These are phyloP conservation scores for Lobulomyces angularis DNA, from an alignment of 192 early-diverging fungal genomes.

Conservation along the genomic window DNA sequence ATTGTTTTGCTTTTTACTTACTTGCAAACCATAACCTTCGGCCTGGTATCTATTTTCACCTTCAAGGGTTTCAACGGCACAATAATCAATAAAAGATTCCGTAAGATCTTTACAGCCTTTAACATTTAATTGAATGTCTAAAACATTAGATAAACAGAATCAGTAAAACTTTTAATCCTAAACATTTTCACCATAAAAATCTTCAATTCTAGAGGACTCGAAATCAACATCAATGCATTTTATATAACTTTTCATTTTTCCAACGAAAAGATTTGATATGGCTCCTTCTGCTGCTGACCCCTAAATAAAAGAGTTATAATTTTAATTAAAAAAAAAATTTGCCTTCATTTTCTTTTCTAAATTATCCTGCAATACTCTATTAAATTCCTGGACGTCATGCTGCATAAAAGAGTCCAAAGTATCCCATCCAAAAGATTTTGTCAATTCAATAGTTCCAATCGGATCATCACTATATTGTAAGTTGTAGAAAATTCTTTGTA, in stretches of 20 bases:
- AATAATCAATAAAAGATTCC: slow-evolving; percentile 86
- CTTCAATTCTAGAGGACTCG: slow-evolving; percentile 86
- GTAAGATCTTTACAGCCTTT: slow-evolving; percentile 77
- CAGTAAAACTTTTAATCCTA: not conserved
- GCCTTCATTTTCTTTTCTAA: slow-evolving; percentile 97
- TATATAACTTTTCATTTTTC: slow-evolving; percentile 95
- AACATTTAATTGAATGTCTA: slow-evolving; percentile 94
- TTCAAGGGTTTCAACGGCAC: slow-evolving; percentile 80
- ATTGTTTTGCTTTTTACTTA: not conserved
- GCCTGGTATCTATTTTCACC: slow-evolving; percentile 94
- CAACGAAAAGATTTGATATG: slow-evolving; percentile 82
- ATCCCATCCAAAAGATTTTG: slow-evolving; percentile 98
- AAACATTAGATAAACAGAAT: not conserved
- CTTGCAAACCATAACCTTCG: slow-evolving; percentile 85
- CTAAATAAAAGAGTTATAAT: slow-evolving; percentile 15
- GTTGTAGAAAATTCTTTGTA: slow-evolving; percentile 92
- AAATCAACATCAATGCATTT: slow-evolving; percentile 90
- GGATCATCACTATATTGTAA: slow-evolving; percentile 57
- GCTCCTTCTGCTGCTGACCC: slow-evolving; percentile 83
- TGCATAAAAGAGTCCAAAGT: slow-evolving; percentile 88
- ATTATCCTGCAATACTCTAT: slow-evolving; percentile 91
- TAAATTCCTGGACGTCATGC: slow-evolving; percentile 99
- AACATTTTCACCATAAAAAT: slow-evolving; percentile 66
- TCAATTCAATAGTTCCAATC: slow-evolving; percentile 87
- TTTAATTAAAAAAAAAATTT: not conserved